Conservation (phyloP, 768 basidiomycete species). For the Trametes gibbosa region DNA sequence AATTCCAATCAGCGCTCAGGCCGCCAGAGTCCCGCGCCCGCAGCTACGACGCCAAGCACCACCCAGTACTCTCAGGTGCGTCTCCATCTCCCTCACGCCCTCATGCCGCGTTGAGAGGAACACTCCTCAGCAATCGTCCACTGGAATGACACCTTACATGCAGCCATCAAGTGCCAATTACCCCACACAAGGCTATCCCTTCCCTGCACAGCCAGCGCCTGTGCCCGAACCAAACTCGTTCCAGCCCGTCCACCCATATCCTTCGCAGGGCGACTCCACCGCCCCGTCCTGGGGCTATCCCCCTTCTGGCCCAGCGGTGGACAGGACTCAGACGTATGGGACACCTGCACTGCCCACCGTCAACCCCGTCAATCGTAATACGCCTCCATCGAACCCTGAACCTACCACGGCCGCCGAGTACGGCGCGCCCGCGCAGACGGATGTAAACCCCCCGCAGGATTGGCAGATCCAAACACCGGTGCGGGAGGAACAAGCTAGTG, state of each 20-base stretch:
- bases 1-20: constrained; percentile 21
- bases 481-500: constrained; percentile 20
- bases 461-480: constrained; percentile 24
- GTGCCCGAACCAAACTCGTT: constrained; percentile 42
- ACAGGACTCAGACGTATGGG: constrained; percentile 43
- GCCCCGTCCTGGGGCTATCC: constrained; percentile 58
- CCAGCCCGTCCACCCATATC: constrained; percentile 39
- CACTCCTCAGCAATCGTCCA: constrained; percentile 19
- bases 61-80: constrained; percentile 27
- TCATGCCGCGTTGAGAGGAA: constrained; percentile 15
- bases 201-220: constrained; percentile 40
- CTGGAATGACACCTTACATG: constrained; percentile 39
- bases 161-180: constrained; percentile 42
- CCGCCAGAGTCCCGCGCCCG: constrained; percentile 20
- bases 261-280: constrained; percentile 37
- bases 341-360: constrained; percentile 48
- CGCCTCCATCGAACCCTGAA: constrained; percentile 20
- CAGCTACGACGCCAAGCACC: constrained; percentile 8
- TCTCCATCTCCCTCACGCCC: neutral
- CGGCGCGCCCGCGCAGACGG: constrained; percentile 18
- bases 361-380: constrained; percentile 45
- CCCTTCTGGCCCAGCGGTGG: constrained; percentile 29
- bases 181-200: constrained; percentile 42
- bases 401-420: constrained; percentile 17
- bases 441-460: constrained; percentile 16